Base-by-base conservation (phyloP, 2,329 filamentous ascomycete genomes). In the Monilinia vaccinii-corymbosi region DNA sequence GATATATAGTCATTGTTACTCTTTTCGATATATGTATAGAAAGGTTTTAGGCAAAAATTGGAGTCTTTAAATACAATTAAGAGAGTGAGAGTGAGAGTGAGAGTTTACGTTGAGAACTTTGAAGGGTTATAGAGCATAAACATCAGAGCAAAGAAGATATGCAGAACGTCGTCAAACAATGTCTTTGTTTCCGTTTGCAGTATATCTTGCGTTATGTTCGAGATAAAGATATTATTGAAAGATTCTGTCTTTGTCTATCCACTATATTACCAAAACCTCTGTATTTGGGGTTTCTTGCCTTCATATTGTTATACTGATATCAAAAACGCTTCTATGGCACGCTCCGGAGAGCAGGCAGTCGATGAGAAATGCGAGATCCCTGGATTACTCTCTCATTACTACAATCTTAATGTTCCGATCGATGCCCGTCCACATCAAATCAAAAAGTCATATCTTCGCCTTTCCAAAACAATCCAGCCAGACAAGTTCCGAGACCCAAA, bases 341-440 rank as follows among this genome's bases (percentile, higher is more conserved):
- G 28, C 25, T 44, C 2, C 21, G 25, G 38, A 21, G 16, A 18
- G 13, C 28, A 2, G 11, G 28, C 18, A 32, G 25, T 28, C 25
- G 25, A 44, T 18, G 32, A 32, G 51, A 4, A 1, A 34, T 55
- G 40, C n/a, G 13, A 2, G 13, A 53, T 25, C 42, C 50, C 50
- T 9, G 21, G 23, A 6, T 34, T 34, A 13, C 53, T 13, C 9
- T 38, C 48, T n/a, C 56, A 59, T 34, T 53, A 59, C 32, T 59
- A 53, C 40, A 60, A 60, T 28, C 57, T 60, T 28, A 32, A 46
- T 16, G 11, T 60, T 32, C 57, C 49, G 6, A 18, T 23, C 9
- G 18, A 47, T 47, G 57, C 57, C 11, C 46, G 42, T 6, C 18
- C 11, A 23, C 13, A 21, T 13, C 16, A 60, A 4, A 25, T 60